Percentiles rank a stretch among this genome's conserved stretches.
These are phyloP conservation scores for Marchantia polymorpha DNA, from an alignment of 225 moss, liverwort and hornwort genomes.

Conservation along the genomic window DNA sequence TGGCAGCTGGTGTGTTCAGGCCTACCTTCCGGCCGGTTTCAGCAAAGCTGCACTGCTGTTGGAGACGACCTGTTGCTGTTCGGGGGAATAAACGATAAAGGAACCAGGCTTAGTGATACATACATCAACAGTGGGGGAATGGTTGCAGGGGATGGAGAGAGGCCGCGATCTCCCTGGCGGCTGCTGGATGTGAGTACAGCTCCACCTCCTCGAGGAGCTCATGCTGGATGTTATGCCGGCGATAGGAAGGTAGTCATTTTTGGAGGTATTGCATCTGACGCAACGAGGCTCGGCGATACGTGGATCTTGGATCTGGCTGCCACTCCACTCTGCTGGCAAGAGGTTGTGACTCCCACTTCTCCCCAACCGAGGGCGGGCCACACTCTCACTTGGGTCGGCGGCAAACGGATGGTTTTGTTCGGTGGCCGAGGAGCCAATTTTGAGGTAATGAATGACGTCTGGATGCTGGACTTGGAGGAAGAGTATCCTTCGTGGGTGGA, in stretches of 20 bases:
- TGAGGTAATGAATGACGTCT: constrained; percentile 90
- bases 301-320: constrained; percentile 73
- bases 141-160: constrained; percentile 20
- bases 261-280: constrained; percentile 72
- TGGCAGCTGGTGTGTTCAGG: constrained; percentile 57
- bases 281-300: constrained; percentile 69
- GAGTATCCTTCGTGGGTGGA: constrained; percentile 68
- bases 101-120: constrained; percentile 75
- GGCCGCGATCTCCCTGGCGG: constrained; percentile 52
- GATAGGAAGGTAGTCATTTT: constrained; percentile 67
- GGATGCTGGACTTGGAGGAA: constrained; percentile 85
- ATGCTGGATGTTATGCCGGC: constrained; percentile 74
- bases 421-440: constrained; percentile 81
- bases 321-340: constrained; percentile 51
- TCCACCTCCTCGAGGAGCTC: constrained; percentile 79
- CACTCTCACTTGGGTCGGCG: constrained; percentile 74
- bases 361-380: constrained; percentile 83
- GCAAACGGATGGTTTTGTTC: constrained; percentile 79
- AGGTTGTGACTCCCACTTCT: constrained; percentile 55
- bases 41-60: constrained; percentile 73
- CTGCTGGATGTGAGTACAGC: constrained; percentile 55
- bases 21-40: constrained; percentile 78
- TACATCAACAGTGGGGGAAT: constrained; percentile 54
- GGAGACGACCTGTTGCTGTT: constrained; percentile 66
- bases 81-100: constrained; percentile 88